phyloP scores from a whole-genome alignment of 371 early-diverging fungal species.

The Actinomortierella wolfii region DNA sequence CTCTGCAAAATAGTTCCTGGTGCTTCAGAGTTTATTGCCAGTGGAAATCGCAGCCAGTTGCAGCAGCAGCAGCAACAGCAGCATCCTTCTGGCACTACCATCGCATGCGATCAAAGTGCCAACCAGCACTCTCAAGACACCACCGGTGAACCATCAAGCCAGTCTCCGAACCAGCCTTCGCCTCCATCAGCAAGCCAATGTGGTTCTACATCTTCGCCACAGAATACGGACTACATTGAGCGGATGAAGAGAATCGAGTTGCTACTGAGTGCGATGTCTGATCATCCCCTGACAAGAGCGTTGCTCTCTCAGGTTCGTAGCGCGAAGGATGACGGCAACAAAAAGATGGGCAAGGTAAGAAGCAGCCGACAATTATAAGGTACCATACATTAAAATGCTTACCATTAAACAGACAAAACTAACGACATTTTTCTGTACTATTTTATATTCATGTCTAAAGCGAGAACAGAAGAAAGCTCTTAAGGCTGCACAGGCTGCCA shows the following conservation, averaged over 20 bases:
- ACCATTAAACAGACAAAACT: no score
- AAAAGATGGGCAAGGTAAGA: no score
- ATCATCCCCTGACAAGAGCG: conserved; percentile 15
- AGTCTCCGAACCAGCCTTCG: conserved; percentile 1
- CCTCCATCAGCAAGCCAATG: neutral
- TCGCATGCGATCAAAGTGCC: neutral
- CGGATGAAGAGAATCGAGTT: conserved; percentile 40
- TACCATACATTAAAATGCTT: no score
- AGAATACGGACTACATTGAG: conserved; percentile 19
- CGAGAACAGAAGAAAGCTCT: no score
- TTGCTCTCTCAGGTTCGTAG: conserved; percentile 11
- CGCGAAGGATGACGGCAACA: no score
- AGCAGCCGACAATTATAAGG: no score
- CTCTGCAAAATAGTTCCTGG: conserved; percentile 35
- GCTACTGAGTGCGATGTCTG: conserved; percentile 17
- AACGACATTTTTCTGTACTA: no score
- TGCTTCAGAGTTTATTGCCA: conserved; percentile 33
- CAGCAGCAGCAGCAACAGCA: conserved; percentile 8
- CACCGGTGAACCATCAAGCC: neutral
- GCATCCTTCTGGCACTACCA: neutral
- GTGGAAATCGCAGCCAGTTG: conserved; percentile 3
- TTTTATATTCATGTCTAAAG: no score
- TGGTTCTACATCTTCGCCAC: neutral
- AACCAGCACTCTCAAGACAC: neutral
- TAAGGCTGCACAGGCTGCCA: neutral